These are phyloP conservation scores for Pelargonium citronellum DNA, from an alignment of 441 rosid species.

Conservation along the genomic window DNA sequence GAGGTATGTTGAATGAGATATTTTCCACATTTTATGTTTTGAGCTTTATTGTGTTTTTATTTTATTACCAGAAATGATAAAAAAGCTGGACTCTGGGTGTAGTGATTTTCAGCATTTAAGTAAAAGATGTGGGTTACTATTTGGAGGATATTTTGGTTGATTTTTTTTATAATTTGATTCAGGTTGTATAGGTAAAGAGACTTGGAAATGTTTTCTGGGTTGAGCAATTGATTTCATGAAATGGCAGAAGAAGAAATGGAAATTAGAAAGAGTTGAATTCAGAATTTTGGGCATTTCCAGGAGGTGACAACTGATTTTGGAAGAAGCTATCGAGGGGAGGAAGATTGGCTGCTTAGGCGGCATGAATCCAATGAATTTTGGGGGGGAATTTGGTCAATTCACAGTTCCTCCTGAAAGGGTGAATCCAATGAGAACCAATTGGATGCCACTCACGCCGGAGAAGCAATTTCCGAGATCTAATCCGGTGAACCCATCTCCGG, in stretches of 20 bases:
- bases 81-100: conserved; percentile 10
- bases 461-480: conserved; percentile 39
- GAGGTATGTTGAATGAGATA: conserved; percentile 6
- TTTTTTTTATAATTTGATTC: conserved; percentile 13
- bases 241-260: conserved; percentile 12
- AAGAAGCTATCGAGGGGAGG: background rate
- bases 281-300: conserved; percentile 12
- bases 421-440: conserved; percentile 26
- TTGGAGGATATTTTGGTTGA: conserved; percentile 6
- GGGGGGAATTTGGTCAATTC: conserved; percentile 15
- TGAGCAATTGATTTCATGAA: conserved; percentile 17
- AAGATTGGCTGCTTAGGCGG: conserved; percentile 8
- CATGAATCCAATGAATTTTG: conserved; percentile 36
- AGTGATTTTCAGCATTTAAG: conserved; percentile 4
- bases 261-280: background rate
- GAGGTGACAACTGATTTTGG: background rate
- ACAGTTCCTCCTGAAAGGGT: background rate
- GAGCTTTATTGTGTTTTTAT: background rate
- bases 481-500: conserved; percentile 5
- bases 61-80: background rate
- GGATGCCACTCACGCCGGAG: conserved; percentile 49
- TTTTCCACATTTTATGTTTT: background rate
- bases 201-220: conserved; percentile 23
- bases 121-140: background rate
- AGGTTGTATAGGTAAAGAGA: conserved; percentile 15